Conservation (phyloP, 768 basidiomycete genomes). For the Phanerodontia chrysosporium region DNA sequence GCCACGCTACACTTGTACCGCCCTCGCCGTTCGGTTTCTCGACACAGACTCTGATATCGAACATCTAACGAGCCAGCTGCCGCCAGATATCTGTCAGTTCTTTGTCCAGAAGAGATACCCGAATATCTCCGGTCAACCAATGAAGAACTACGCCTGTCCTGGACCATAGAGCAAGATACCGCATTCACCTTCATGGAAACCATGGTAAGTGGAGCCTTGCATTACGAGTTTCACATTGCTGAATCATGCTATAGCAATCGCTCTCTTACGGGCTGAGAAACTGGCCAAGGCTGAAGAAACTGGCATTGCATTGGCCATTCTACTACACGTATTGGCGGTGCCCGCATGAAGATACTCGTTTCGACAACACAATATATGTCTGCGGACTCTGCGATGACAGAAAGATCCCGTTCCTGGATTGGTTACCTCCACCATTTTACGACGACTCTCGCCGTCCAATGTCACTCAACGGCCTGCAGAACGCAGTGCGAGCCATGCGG, state of each 20-base stretch:
- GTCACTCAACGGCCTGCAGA: too few relatives aligned
- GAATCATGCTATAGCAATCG: too few relatives aligned
- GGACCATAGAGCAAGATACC: not conserved
- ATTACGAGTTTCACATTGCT: too few relatives aligned
- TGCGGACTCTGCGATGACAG: not conserved
- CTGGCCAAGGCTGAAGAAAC: not conserved
- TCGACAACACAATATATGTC: not conserved
- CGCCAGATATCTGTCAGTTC: not conserved
- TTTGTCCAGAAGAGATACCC: not conserved
- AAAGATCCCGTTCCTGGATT: not conserved
- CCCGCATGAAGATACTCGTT: not conserved
- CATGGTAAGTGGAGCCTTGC: too few relatives aligned
- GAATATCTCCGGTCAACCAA: not conserved
- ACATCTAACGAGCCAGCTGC: not conserved
- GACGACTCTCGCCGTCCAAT: too few relatives aligned
- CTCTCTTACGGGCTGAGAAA: too few relatives aligned
- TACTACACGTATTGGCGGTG: not conserved
- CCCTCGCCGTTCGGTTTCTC: not conserved
- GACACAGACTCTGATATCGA: not conserved
- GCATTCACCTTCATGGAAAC: not conserved
- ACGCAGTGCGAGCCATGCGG: too few relatives aligned
- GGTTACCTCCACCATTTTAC: not conserved
- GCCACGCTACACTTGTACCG: slow-evolving; percentile 6
- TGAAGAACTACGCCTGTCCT: not conserved
- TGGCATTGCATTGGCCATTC: not conserved